Evolutionary conservation across 495 filamentous ascomycete species (phyloP).

Genomic region (Sabuloglossum arenarium): DNA sequence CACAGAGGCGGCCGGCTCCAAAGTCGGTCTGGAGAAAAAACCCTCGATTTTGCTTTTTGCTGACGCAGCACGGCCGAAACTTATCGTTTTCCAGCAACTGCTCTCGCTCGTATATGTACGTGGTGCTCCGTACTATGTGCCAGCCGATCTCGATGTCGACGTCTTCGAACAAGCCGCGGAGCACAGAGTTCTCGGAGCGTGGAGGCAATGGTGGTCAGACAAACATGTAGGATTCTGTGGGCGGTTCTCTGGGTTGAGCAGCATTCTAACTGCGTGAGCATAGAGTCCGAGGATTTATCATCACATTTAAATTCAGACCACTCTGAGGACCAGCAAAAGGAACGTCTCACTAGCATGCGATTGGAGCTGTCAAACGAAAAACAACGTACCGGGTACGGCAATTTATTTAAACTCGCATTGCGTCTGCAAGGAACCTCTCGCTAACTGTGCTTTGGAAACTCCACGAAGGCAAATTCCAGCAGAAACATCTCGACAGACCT

Average conservation of each 20-base stretch:
- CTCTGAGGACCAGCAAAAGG: neutral
- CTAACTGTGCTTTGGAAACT: neutral
- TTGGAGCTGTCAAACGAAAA: neutral
- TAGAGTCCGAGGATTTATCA: neutral
- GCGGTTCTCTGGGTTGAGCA: neutral
- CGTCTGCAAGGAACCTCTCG: conserved; percentile 2
- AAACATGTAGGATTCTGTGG: neutral
- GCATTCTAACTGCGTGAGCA: neutral
- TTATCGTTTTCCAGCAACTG: too few relatives aligned
- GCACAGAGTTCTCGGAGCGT: neutral
- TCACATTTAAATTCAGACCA: neutral
- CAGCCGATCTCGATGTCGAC: neutral
- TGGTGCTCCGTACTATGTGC: too few relatives aligned
- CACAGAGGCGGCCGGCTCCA: neutral
- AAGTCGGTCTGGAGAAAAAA: neutral
- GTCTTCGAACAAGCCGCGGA: neutral
- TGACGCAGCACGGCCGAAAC: neutral
- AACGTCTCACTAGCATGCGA: neutral
- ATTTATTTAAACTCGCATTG: conserved; percentile 1
- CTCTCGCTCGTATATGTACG: too few relatives aligned
- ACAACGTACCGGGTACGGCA: neutral
- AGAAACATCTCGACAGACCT: too few relatives aligned
- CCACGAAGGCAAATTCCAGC: too few relatives aligned
- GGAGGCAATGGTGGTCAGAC: neutral
- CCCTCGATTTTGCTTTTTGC: neutral